Conservation (phyloP, 352 stramenopile genomes). For the Pythium diclinum region DNA sequence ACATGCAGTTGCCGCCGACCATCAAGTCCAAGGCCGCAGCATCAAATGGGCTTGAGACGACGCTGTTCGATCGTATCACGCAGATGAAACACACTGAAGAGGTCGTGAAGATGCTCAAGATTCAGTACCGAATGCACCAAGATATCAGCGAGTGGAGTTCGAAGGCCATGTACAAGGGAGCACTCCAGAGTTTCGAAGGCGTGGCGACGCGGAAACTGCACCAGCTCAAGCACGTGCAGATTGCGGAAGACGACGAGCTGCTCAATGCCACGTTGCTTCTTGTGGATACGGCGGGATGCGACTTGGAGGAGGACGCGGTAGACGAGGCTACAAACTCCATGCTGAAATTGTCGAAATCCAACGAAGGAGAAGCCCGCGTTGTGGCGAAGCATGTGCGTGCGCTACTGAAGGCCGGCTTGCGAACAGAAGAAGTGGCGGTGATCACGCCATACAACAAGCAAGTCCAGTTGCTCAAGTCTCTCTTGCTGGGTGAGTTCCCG, state of each 20-base stretch:
- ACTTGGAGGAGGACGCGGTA: slow-evolving; percentile 82
- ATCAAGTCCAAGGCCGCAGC: slow-evolving; percentile 91
- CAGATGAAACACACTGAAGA: slow-evolving; percentile 42
- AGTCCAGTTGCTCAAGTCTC: slow-evolving; percentile 87
- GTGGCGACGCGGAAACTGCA: slow-evolving; percentile 81
- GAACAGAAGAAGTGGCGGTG: slow-evolving; percentile 91
- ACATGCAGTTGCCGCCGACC: slow-evolving; percentile 96
- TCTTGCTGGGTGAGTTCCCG: slow-evolving; percentile 73
- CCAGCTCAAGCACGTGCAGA: slow-evolving; percentile 67
- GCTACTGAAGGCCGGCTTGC: slow-evolving; percentile 84
- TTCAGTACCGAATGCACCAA: slow-evolving; percentile 97
- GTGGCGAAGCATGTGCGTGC: slow-evolving; percentile 81
- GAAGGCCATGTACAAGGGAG: slow-evolving; percentile 92
- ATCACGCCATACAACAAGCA: slow-evolving; percentile 99
- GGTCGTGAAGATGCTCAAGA: slow-evolving; percentile 92
- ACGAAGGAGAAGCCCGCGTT: slow-evolving; percentile 71
- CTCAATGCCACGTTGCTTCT: slow-evolving; percentile 83
- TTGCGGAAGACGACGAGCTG: slow-evolving; percentile 55
- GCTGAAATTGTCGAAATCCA: slow-evolving; percentile 68
- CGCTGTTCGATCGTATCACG: slow-evolving; percentile 96
- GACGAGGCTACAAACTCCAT: slow-evolving; percentile 22
- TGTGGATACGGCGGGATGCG: slow-evolving; percentile 94
- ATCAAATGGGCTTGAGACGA: slow-evolving; percentile 82
- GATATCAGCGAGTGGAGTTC: slow-evolving; percentile 95
- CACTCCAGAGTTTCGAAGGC: slow-evolving; percentile 64